phyloP scores from a whole-genome alignment of 2,329 filamentous ascomycete species.

The Chaetomiaceae sp. region DNA sequence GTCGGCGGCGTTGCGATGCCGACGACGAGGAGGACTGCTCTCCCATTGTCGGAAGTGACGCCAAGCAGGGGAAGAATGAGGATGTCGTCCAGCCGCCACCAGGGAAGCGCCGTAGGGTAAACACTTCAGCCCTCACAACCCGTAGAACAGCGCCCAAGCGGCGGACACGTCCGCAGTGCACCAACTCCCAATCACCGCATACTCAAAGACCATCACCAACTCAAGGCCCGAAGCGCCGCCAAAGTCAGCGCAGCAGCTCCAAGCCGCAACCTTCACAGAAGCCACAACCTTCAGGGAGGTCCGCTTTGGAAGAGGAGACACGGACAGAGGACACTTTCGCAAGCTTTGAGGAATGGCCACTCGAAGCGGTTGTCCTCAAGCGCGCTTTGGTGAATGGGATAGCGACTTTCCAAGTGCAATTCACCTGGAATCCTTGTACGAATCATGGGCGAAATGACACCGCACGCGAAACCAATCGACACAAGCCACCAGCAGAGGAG shows the following conservation, averaged over 20 bases:
- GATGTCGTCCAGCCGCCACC: not conserved
- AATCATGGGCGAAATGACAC: not conserved
- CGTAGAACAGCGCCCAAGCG: constrained; percentile 9
- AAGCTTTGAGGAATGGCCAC: not conserved
- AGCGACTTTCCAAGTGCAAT: not conserved
- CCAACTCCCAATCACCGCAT: not conserved
- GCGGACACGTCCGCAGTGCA: constrained; percentile 2
- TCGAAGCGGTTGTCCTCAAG: not conserved
- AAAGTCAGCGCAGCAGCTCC: too few species aligned
- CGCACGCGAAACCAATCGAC: not conserved
- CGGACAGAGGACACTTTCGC: too few species aligned
- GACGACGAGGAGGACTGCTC: constrained; percentile 9
- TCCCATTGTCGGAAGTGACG: constrained; percentile 2
- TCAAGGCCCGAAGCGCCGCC: not conserved
- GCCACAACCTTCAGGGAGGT: not conserved
- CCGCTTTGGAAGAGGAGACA: not conserved
- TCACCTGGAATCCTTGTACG: not conserved
- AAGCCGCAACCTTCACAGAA: not conserved
- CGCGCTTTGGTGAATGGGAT: not conserved
- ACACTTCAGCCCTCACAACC: not conserved
- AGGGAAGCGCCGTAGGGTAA: constrained; percentile 2
- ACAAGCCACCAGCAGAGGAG: not conserved
- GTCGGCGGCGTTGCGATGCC: constrained; percentile 1
- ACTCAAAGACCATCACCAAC: not conserved
- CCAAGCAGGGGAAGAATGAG: constrained; percentile 4